phyloP scores from a whole-genome alignment of 2,329 filamentous ascomycete genomes.

The Didymella glomerata region DNA sequence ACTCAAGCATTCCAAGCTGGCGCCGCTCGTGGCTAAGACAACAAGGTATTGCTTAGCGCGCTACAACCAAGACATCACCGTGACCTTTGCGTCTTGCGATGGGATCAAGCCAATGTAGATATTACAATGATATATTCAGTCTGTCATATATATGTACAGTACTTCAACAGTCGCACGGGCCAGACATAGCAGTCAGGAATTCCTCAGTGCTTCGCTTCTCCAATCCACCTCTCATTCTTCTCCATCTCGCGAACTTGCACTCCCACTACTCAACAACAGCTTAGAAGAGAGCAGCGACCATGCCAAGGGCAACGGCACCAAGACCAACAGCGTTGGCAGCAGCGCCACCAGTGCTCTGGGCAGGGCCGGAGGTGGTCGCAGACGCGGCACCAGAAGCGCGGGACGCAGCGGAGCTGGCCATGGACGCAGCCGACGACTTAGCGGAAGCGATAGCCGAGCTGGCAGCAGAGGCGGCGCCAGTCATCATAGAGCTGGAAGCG shows the following conservation, averaged over 20 bases:
- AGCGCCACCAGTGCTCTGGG: slow-evolving; percentile 33
- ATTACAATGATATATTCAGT: slow-evolving; percentile 16
- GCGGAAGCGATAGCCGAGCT: slow-evolving; percentile 13
- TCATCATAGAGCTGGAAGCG: slow-evolving; percentile 5
- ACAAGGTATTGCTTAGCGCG: no score
- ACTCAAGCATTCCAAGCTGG: neutral
- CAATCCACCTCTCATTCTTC: neutral
- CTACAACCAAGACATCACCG: neutral
- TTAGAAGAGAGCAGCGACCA: slow-evolving; percentile 31
- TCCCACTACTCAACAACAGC: neutral
- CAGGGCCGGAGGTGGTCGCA: slow-evolving; percentile 16
- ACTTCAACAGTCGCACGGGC: slow-evolving; percentile 15
- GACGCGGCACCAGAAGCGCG: slow-evolving; percentile 6
- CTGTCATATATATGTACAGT: slow-evolving; percentile 17
- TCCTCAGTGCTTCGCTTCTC: slow-evolving; percentile 18
- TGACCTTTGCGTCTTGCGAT: no score
- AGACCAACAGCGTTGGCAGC: slow-evolving; percentile 31
- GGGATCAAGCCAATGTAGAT: neutral
- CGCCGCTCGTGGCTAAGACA: no score
- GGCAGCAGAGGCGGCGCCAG: slow-evolving; percentile 5
- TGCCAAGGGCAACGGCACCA: slow-evolving; percentile 28
- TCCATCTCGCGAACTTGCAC: neutral
- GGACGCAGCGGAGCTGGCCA: slow-evolving; percentile 13
- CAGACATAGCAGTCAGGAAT: slow-evolving; percentile 12
- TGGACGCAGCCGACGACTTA: slow-evolving; percentile 9